Evolutionary conservation across 371 early-diverging fungal genomes (phyloP).

Genomic region (Saksenaea vasiformis): DNA sequence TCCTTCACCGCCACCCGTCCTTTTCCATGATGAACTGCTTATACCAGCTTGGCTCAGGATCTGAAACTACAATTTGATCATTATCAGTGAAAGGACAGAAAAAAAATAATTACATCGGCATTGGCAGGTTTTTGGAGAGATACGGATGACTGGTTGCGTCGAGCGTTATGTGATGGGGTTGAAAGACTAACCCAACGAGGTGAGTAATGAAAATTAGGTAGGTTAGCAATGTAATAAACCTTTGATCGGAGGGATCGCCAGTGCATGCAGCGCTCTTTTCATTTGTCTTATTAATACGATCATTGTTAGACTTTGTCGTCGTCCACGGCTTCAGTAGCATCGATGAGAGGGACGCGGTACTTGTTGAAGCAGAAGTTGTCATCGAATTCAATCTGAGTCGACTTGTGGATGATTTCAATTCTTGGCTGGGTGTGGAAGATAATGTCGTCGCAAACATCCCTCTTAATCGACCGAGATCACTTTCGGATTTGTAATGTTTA

Average conservation of each 20-base stretch:
- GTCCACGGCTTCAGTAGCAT: constrained; percentile 8
- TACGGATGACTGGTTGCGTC: constrained; percentile 14
- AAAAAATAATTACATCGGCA: neutral
- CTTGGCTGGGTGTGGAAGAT: constrained; percentile 2
- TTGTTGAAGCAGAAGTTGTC: neutral
- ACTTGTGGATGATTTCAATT: neutral
- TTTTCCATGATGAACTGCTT: neutral
- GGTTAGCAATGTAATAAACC: neutral
- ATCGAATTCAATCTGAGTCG: neutral
- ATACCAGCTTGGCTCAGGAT: neutral
- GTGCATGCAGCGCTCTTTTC: neutral
- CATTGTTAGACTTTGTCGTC: constrained; percentile 5
- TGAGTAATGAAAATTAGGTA: neutral
- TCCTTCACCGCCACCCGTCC: constrained; percentile 13
- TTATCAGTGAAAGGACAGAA: neutral
- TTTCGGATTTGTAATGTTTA: constrained; percentile 38
- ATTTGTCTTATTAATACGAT: neutral
- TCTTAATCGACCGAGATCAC: constrained; percentile 29
- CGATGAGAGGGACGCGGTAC: neutral
- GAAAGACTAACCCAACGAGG: constrained; percentile 4
- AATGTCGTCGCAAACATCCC: constrained; percentile 12
- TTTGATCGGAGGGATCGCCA: neutral
- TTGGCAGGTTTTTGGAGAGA: constrained; percentile 5
- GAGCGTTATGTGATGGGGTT: constrained; percentile 7
- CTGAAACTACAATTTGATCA: neutral